Evolutionary conservation across 1,284 basidiomycete genomes (phyloP), one percentile per base, ranked within the genome.

Genomic region (Ceratobasidium sp.): DNA sequence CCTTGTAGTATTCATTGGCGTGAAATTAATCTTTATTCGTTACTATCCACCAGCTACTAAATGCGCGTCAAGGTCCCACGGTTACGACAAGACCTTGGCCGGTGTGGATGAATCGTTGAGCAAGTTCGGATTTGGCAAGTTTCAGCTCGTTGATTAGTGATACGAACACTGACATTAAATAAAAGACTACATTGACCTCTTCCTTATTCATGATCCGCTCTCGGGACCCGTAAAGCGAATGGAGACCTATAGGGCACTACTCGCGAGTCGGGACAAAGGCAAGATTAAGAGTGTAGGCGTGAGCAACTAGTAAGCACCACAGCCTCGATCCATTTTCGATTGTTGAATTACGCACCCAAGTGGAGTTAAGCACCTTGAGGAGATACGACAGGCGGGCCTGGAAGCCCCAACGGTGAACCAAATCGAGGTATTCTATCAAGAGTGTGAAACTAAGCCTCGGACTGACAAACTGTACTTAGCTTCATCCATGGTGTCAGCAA

Each of bases 401-500:
- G 82, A 85, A 72, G 77, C 83, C 76, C 93, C 93, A 0, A 81
- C 87, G 0, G 87, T 95, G 53, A 94, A 96, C 77, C 93, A 96
- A 76, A 88, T 96, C 67, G 90, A 95, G 82, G 89, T 86, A 89
- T 88, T 7, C 87, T 87, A 6, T 91, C 91, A 45, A 29, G 20
- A 17, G 22, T 53, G n/a, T 53, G n/a, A 7, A 31, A 22, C 34
- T 47, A 12, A 20, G 22, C 25, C 35, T 15, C 7, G 20, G n/a
- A 22, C 69, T 43, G 69, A 47, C 3, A 3, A 25, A 12, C 22
- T 54, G 65, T 58, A 68, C 70, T 8, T 68, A 92, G 86, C 81
- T 94, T 6, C 92, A 94, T 75, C 93, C 93, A 0, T 87, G 90
- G 73, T 94, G 91, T 78, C 92, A 94, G 75, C 92, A 93, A 72